Evolutionary conservation across 192 early-diverging fungal species (phyloP).

Genomic region (Backusella parvicylindrica): DNA sequence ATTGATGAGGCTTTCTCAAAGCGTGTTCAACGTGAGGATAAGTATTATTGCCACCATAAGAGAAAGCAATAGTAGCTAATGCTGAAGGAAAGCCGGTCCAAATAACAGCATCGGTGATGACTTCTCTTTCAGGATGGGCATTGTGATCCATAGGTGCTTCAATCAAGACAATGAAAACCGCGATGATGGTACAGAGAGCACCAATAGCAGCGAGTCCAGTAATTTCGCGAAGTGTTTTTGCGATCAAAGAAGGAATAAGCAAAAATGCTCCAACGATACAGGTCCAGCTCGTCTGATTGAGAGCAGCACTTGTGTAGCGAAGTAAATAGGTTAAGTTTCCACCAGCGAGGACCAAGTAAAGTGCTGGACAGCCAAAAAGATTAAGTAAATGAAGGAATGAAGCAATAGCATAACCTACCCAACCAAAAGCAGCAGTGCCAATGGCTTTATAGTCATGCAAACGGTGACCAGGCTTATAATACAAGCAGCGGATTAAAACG

Average conservation of each 20-base stretch:
- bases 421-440: conserved; percentile 74
- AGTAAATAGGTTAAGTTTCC: conserved; percentile 65
- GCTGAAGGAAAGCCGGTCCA: conserved; percentile 69
- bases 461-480: conserved; percentile 53
- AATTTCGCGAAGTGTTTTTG: conserved; percentile 77
- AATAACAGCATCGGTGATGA: conserved; percentile 50
- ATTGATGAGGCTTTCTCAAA: conserved; percentile 69
- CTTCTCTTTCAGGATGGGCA: conserved; percentile 32
- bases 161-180: conserved; percentile 68
- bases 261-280: conserved; percentile 57
- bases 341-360: conserved; percentile 74
- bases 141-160: conserved; percentile 51
- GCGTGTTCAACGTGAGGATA: conserved; percentile 84
- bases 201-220: conserved; percentile 74
- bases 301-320: conserved; percentile 19
- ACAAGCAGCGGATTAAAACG: conserved; percentile 75
- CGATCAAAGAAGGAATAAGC: conserved; percentile 71
- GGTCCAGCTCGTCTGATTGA: conserved; percentile 53
- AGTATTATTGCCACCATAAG: conserved; percentile 79
- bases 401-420: conserved; percentile 53
- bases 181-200: conserved; percentile 68
- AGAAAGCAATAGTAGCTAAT: conserved; percentile 79
- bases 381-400: conserved; percentile 60
- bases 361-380: conserved; percentile 63
- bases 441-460: conserved; percentile 61